Base-by-base conservation (phyloP, 306 rosid species). In the Sophora flavescens region DNA sequence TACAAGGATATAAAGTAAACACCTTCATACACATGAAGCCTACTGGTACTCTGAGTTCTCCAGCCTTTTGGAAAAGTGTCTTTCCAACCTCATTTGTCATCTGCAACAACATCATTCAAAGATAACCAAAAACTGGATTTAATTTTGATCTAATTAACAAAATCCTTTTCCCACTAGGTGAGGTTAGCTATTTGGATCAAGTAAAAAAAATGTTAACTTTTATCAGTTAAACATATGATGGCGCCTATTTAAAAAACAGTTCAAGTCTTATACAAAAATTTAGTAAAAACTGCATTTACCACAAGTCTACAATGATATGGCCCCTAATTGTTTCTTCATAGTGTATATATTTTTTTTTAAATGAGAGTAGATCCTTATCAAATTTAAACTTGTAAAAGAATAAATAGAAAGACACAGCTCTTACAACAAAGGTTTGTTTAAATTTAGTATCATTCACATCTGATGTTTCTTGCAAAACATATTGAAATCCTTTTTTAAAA, bases 21-120 rank as follows among this genome's bases (percentile, higher is more conserved):
- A 93, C 97, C 96, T 91, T 90, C 97, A 87, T 90, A 85, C 96
- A 91, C 94, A 93, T 80, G 85, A 93, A 89, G 70, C 96, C 89
- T 72, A 91, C 97, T 18, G 94, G 89, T 56, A 90, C 80, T 81
- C 88, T 87, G 59, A 93, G 97, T 79, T 93, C 96, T 78, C 97
- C 97, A 3, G 98, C 97, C 63, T 68, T 90, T 53, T 70, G 83
- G 84, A 90, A 91, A 58, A 93, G 57, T 47, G 91, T 86, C 70
- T 84, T 93, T 64, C 98, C 98, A 35, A 88, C 70, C 81, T 88
- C 86, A 77, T 93, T 93, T 68, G 97, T 91, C 98, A 93, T 91
- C 98, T 93, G 86, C 81, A 77, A 4, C 68, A 67, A 66, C 41
- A 71, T 56, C 35, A 73, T 30, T 68, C n/a, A 30, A 67, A 68